Conservation (phyloP, 192 early-diverging fungal genomes). For the Anaeromyces robustus region DNA sequence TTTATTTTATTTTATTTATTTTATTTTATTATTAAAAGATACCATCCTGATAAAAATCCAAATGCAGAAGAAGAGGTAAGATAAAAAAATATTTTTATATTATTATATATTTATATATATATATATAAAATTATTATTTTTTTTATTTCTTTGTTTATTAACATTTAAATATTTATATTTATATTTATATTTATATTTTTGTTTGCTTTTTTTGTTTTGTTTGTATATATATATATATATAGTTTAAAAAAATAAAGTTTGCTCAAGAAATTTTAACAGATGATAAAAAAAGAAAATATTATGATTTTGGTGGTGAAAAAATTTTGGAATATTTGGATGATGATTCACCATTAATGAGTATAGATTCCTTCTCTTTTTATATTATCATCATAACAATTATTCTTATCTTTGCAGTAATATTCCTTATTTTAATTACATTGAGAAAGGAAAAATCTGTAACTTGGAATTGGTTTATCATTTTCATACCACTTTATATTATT, state of each 20-base stretch:
- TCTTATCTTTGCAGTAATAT: neutral
- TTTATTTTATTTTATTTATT: too few species aligned
- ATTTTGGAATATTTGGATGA: neutral
- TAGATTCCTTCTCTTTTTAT: neutral
- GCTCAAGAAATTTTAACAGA: neutral
- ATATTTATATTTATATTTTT: neutral
- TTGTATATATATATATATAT: neutral
- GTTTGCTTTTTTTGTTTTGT: neutral
- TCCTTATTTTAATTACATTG: neutral
- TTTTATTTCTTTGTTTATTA: too few species aligned
- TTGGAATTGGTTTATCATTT: neutral
- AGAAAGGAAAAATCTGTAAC: neutral
- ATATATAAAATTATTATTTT: too few species aligned
- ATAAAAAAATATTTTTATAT: too few species aligned
- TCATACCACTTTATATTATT: neutral
- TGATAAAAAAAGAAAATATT: neutral
- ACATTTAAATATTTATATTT: neutral
- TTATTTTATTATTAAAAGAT: neutral
- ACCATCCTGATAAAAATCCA: neutral
- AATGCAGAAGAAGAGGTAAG: neutral
- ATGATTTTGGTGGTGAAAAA: neutral
- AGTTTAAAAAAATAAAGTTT: neutral
- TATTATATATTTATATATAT: too few species aligned
- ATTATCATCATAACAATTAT: neutral
- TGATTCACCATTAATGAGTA: neutral